phyloP scores from a whole-genome alignment of 495 filamentous ascomycete genomes.

The Aspergillus homomorphus region DNA sequence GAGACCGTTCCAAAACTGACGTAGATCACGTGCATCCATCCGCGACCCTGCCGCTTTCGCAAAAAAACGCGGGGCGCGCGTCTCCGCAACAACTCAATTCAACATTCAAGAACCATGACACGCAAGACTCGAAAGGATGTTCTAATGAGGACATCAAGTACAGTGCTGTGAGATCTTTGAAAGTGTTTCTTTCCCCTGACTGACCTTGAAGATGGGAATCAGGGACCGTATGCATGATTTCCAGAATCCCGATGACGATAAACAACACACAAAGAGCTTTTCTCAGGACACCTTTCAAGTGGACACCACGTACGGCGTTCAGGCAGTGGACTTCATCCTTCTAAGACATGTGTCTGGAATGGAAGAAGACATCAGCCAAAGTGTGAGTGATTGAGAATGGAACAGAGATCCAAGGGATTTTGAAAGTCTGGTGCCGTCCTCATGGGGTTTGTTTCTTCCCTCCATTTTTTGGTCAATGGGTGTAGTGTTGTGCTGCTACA shows the following conservation, averaged over 20 bases:
- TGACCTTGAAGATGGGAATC: neutral
- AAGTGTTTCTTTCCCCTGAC: no score
- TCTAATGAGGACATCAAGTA: neutral
- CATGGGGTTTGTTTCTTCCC: neutral
- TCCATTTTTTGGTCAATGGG: no score
- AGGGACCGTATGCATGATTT: neutral
- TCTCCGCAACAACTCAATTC: neutral
- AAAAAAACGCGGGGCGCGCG: neutral
- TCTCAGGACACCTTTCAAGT: constrained; percentile 35
- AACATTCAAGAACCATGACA: neutral
- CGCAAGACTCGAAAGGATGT: neutral
- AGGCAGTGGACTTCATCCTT: constrained; percentile 37
- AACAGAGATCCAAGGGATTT: constrained; percentile 50
- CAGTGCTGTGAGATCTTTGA: no score
- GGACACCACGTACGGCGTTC: constrained; percentile 8
- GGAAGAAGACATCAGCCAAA: constrained; percentile 34
- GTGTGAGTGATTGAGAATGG: constrained; percentile 43
- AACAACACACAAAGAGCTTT: constrained; percentile 36
- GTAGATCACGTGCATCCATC: neutral
- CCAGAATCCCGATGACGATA: constrained; percentile 39
- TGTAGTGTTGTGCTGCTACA: no score
- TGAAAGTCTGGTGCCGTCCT: neutral
- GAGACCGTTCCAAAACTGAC: neutral
- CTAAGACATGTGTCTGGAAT: constrained; percentile 20
- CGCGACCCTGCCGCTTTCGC: neutral